Evolutionary conservation across 352 stramenopile species (phyloP).

Genomic region (Globisporangium rhizosaccharum): DNA sequence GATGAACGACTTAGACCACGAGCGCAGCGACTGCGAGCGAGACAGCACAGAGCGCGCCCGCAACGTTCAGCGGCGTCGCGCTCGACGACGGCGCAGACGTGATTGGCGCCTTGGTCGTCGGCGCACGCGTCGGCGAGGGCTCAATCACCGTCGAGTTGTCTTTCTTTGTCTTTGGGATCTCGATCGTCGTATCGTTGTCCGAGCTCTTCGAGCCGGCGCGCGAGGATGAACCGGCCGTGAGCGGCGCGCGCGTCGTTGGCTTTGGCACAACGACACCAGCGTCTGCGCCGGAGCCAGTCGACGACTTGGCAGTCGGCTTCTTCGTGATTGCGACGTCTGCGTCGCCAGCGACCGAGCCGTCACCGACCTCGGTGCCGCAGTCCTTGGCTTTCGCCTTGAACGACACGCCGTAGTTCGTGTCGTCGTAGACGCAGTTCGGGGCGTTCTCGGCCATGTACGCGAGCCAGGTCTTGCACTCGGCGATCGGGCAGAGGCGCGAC

Average conservation of each 20-base stretch:
- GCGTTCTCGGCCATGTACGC: constrained; percentile 46
- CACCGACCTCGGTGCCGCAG: constrained; percentile 21
- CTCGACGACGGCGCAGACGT: constrained; percentile 3
- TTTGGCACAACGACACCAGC: constrained; percentile 9
- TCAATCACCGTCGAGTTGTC: constrained; percentile 11
- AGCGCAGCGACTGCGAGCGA: constrained; percentile 11
- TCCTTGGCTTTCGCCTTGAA: constrained; percentile 45
- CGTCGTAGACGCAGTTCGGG: constrained; percentile 60
- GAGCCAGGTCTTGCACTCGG: constrained; percentile 46
- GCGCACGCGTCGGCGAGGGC: constrained; percentile 1
- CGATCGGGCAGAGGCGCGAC: constrained; percentile 44
- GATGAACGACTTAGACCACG: constrained; percentile 6
- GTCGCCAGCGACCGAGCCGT: constrained; percentile 1
- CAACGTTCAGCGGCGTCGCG: constrained; percentile 7
- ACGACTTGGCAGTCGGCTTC: constrained; percentile 8
- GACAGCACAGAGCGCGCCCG: constrained; percentile 11
- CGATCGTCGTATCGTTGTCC: constrained; percentile 10
- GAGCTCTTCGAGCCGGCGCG: neutral
- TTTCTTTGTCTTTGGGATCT: neutral
- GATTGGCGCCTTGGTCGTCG: constrained; percentile 3
- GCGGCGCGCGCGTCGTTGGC: neutral
- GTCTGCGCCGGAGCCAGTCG: constrained; percentile 12
- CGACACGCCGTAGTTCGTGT: constrained; percentile 45
- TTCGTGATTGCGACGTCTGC: neutral
- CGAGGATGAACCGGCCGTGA: neutral